phyloP scores from a whole-genome alignment of 78 protist species.

The Chrysochromulina parva region DNA sequence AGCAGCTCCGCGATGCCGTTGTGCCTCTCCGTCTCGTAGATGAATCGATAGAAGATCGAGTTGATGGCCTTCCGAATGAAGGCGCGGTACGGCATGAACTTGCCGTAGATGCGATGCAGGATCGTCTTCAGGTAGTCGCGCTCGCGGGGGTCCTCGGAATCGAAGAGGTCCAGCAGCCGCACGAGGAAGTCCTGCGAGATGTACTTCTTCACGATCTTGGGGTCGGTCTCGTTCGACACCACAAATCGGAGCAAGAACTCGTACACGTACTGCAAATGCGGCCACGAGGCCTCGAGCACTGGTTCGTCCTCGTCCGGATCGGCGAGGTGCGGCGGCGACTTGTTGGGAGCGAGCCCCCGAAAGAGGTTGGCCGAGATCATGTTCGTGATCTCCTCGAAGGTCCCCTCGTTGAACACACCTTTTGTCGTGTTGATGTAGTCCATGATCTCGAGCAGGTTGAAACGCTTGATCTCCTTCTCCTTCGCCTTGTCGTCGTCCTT shows the following conservation, averaged over 20 bases:
- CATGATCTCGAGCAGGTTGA: slow-evolving; percentile 79
- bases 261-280: slow-evolving; percentile 82
- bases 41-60: slow-evolving; percentile 79
- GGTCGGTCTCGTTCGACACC: slow-evolving; percentile 78
- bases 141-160: slow-evolving; percentile 95
- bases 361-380: slow-evolving; percentile 86
- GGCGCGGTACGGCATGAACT: slow-evolving; percentile 83
- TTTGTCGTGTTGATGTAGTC: slow-evolving; percentile 72
- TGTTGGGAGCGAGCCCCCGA: slow-evolving; percentile 79
- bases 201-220: slow-evolving; percentile 74
- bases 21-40: slow-evolving; percentile 83
- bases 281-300: slow-evolving; percentile 89
- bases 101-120: slow-evolving; percentile 90
- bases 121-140: slow-evolving; percentile 95
- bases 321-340: slow-evolving; percentile 34
- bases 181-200: slow-evolving; percentile 71
- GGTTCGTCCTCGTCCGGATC: slow-evolving; percentile 83
- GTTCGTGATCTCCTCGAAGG: slow-evolving; percentile 71
- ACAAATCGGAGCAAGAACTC: slow-evolving; percentile 88
- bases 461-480: slow-evolving; percentile 68
- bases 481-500: slow-evolving; percentile 35
- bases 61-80: slow-evolving; percentile 77
- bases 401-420: slow-evolving; percentile 60
- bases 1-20: slow-evolving; percentile 90
- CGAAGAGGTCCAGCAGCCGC: slow-evolving; percentile 84